Conservation (phyloP, 225 moss, liverwort and hornwort genomes). For the Pseudisothecium myosuroides region DNA sequence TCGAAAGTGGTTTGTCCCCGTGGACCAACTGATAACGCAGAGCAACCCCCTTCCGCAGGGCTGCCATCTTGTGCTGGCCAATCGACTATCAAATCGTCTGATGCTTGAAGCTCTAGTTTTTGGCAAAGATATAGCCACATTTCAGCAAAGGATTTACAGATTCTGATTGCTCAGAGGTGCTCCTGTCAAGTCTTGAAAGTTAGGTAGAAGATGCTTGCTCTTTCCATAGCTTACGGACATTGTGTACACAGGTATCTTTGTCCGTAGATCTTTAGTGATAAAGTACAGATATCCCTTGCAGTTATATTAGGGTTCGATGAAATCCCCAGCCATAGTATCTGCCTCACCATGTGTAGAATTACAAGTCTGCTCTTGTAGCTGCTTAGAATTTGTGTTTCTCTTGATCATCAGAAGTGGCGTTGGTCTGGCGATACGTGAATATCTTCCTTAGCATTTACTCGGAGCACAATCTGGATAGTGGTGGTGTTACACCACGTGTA, state of each 20-base stretch:
- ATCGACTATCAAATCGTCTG: background rate
- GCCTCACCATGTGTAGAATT: background rate
- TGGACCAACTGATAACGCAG: background rate
- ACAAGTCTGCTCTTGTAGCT: background rate
- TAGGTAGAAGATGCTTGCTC: background rate
- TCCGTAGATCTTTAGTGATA: constrained; percentile 3
- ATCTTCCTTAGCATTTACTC: background rate
- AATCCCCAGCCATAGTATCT: background rate
- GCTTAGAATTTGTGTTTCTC: background rate
- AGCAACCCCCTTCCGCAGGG: background rate
- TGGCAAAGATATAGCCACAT: background rate
- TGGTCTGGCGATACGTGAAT: background rate
- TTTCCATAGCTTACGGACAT: background rate
- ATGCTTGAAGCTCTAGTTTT: background rate
- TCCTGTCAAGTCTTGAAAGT: background rate
- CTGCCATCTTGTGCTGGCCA: background rate
- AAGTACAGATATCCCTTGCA: background rate
- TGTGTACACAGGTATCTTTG: constrained; percentile 20
- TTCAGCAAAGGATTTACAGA: constrained; percentile 1
- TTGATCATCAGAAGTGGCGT: background rate
- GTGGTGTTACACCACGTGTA: background rate
- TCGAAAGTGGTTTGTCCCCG: background rate
- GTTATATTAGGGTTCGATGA: background rate
- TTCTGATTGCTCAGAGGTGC: background rate
- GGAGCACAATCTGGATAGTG: constrained; percentile 4